These are phyloP conservation scores for Erysimum cheiri DNA, from an alignment of 441 rosid species.

Conservation along the genomic window DNA sequence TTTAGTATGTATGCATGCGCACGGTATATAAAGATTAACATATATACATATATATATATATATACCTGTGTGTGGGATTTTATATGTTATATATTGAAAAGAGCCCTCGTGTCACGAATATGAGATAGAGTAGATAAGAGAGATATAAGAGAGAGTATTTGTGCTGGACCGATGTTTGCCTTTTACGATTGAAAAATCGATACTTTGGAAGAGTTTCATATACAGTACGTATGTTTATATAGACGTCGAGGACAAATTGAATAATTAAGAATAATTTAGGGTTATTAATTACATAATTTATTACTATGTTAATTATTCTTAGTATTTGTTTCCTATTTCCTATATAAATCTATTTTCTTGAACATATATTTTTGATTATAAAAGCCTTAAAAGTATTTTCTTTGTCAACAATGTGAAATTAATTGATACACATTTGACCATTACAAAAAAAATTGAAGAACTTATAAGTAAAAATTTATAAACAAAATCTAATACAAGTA, in stretches of 20 bases:
- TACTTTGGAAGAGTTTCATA: background rate
- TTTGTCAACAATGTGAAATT: no score
- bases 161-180: conserved; percentile 15
- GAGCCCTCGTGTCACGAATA: background rate
- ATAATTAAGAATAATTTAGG: background rate
- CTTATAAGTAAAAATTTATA: no score
- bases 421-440: no score
- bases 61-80: background rate
- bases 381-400: no score
- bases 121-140: background rate
- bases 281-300: background rate
- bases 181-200: background rate
- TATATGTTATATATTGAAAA: background rate
- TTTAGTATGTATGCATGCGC: background rate
- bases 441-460: no score
- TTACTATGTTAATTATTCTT: no score
- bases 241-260: background rate
- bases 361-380: no score
- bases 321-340: no score
- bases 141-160: conserved; percentile 14
- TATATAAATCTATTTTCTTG: no score
- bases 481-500: no score
- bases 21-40: background rate
- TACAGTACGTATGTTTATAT: background rate
- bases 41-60: background rate